Evolutionary conservation across 352 stramenopile species (phyloP), one percentile per base, ranked within the genome.

Genomic region (Pythium chondricola): DNA sequence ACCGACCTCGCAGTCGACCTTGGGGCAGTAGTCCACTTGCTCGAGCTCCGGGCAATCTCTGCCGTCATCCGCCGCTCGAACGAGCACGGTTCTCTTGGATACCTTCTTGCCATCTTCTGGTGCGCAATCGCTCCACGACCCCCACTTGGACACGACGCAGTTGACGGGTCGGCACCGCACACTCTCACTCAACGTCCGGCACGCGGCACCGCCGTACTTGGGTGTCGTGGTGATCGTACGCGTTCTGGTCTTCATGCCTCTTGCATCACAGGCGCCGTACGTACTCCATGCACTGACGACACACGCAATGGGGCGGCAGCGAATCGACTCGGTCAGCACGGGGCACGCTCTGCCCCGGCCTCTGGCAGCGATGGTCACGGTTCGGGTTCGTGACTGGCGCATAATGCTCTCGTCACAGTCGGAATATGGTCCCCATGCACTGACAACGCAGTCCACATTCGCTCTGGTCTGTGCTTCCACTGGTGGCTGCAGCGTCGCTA

Each of bases 391-490:
- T 0, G 57, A 69, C 51, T 85, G 77, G 33, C 62, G 63, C 46
- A 55, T 63, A 4, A 29, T 62, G n/a, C 62, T 43, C 1, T 65
- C 52, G 16, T 66, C 63, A 11, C 69, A 83, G 6, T 24, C 22
- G 13, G 67, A 59, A 48, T 73, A 89, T 1, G 44, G 29, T 3
- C 61, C 52, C 74, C 74, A 88, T n/a, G 58, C 56, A 21, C 63
- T 70, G 2, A 86, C 70, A 9, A 66, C 52, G 24, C 73, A 84
- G 51, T 85, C 73, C 6, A 71, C 56, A 18, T 85, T 85, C 6
- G 55, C 44, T n/a, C n/a, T n/a, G n/a, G n/a, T n/a, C 6, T 4
- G 3, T 7, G 22, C 24, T 26, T 17, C 9, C 6, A 30, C 31
- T 31, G 9, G 18, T 18, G 24, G 7, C 31, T 18, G 31, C 5